Percentiles rank a stretch among this genome's conserved stretches.
Evolutionary conservation across 1,139 yeast species (phyloP).

Genomic region (Candida albicans): DNA sequence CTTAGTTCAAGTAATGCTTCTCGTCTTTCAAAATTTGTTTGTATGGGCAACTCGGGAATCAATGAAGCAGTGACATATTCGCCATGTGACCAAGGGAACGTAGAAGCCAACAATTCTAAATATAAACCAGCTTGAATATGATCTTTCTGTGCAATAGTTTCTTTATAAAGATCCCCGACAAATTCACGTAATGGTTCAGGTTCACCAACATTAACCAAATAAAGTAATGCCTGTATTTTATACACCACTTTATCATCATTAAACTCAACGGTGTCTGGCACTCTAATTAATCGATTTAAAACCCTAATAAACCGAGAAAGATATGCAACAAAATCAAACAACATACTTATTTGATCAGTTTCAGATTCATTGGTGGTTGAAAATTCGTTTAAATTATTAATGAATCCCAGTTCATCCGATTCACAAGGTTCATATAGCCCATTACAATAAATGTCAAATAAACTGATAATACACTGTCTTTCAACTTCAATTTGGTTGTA

Average conservation of each 20-base stretch:
- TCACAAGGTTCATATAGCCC: slow-evolving; percentile 56
- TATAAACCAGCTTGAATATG: slow-evolving; percentile 83
- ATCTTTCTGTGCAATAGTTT: slow-evolving; percentile 59
- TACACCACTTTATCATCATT: slow-evolving; percentile 86
- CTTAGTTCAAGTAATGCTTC: slow-evolving; percentile 71
- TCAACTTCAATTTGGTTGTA: slow-evolving; percentile 59
- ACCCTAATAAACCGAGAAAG: slow-evolving; percentile 65
- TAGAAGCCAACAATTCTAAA: slow-evolving; percentile 75
- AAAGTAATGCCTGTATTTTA: slow-evolving; percentile 73
- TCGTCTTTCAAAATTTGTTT: slow-evolving; percentile 78
- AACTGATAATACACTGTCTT: slow-evolving; percentile 59
- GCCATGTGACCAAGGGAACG: slow-evolving; percentile 75
- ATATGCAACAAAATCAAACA: slow-evolving; percentile 55
- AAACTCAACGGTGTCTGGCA: slow-evolving; percentile 81
- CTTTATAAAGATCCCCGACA: slow-evolving; percentile 72
- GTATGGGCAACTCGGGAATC: slow-evolving; percentile 75
- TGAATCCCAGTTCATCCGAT: slow-evolving; percentile 56
- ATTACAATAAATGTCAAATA: slow-evolving; percentile 64
- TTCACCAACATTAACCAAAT: slow-evolving; percentile 72
- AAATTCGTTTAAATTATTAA: slow-evolving; percentile 50
- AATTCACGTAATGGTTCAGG: slow-evolving; percentile 81
- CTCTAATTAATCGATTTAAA: slow-evolving; percentile 66
- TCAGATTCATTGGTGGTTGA: slow-evolving; percentile 59
- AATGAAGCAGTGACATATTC: slow-evolving; percentile 54
- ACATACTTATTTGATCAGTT: slow-evolving; percentile 65